Conservation (phyloP, 371 early-diverging fungal genomes). For the Mucor lusitanicus region DNA sequence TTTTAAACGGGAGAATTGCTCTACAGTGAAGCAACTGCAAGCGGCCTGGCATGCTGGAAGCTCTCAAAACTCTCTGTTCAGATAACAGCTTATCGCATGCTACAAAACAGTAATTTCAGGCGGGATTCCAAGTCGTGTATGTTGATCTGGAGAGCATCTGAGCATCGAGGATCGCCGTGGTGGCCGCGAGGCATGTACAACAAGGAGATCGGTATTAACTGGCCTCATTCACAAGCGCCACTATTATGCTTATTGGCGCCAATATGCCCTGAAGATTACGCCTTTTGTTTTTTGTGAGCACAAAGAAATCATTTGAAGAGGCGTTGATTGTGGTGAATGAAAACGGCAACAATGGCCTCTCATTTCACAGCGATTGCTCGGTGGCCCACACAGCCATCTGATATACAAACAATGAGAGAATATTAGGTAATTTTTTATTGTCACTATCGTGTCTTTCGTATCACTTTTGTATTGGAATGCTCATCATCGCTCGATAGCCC, state of each 20-base stretch:
- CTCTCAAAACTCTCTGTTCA: not conserved
- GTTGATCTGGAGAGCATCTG: not conserved
- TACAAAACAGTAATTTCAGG: not conserved
- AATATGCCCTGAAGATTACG: too few species aligned
- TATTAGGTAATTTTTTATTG: not conserved
- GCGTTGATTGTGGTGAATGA: not conserved
- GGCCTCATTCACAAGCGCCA: not conserved
- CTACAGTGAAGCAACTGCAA: not conserved
- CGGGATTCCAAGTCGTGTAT: not conserved
- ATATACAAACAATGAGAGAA: not conserved
- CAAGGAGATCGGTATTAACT: too few species aligned
- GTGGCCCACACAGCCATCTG: not conserved
- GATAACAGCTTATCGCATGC: not conserved
- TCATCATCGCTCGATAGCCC: slow-evolving; percentile 9
- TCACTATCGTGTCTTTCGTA: slow-evolving; percentile 10
- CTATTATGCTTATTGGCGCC: not conserved
- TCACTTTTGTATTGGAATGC: not conserved
- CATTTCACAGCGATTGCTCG: not conserved
- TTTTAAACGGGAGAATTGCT: not conserved
- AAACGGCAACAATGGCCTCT: not conserved
- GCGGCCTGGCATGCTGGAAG: not conserved
- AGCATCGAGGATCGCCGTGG: not conserved
- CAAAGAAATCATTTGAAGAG: not conserved
- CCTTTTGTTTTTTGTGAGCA: too few species aligned
- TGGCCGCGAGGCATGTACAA: not conserved